These are phyloP conservation scores for Vinca minor DNA, from an alignment of 257 asterid genomes.

Conservation along the genomic window DNA sequence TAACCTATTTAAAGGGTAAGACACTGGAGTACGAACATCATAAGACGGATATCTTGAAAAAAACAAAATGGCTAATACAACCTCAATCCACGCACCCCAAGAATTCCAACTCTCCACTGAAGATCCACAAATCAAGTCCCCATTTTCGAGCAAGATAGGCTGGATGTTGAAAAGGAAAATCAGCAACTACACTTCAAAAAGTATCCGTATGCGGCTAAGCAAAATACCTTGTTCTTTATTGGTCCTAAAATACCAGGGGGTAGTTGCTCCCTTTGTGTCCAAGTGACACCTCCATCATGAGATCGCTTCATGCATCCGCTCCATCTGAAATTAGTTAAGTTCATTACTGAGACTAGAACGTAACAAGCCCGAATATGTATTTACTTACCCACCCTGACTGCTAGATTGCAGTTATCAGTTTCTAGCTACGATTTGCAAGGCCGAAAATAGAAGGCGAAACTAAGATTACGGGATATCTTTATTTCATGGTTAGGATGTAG, in stretches of 20 bases:
- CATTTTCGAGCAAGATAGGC: conserved; percentile 85
- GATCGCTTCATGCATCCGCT: conserved; percentile 93
- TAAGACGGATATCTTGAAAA: background rate
- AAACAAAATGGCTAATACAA: conserved; percentile 12
- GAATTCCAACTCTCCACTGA: conserved; percentile 99
- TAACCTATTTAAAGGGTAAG: conserved; percentile 41
- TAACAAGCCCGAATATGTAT: too few species aligned
- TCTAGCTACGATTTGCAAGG: too few species aligned
- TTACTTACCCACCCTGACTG: too few species aligned
- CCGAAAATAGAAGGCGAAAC: background rate
- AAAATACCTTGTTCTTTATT: conserved; percentile 69
- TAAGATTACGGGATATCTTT: background rate
- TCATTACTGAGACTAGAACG: conserved; percentile 9
- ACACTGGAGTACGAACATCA: conserved; percentile 2
- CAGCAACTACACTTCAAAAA: background rate
- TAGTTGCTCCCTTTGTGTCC: conserved; percentile 79
- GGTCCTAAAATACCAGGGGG: conserved; percentile 99
- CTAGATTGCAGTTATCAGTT: background rate
- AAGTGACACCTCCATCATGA: conserved; percentile 61
- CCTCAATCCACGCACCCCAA: conserved; percentile 99
- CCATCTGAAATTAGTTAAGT: conserved; percentile 45
- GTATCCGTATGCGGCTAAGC: background rate
- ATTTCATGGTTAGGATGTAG: background rate
- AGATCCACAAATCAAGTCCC: conserved; percentile 89
- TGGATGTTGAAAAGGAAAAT: conserved; percentile 19